A percentile compares a stretch with the other conserved stretches of the same genome.
phyloP scores from a whole-genome alignment of 306 rosid genomes.

The Neltuma alba region DNA sequence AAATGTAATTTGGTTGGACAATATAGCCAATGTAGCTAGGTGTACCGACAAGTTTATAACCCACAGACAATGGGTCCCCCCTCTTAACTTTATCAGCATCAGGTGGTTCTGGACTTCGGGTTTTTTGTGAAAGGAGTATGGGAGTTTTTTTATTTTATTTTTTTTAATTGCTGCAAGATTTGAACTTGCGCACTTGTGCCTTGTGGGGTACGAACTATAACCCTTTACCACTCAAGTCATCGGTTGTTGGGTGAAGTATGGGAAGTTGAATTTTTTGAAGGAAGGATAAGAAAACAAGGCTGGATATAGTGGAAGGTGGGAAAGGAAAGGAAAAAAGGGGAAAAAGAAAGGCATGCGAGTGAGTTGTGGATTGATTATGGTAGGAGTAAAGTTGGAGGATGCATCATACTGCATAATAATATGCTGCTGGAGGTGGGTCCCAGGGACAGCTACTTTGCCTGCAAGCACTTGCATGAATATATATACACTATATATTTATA shows the following conservation, averaged over 20 bases:
- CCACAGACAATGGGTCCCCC: background rate
- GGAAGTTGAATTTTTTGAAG: background rate
- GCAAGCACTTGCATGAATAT: conserved; percentile 11
- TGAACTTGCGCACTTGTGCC: background rate
- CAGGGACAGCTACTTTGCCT: conserved; percentile 13
- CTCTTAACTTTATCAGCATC: background rate
- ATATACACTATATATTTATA: background rate
- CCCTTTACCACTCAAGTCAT: background rate
- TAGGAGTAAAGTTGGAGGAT: background rate
- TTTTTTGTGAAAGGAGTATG: background rate
- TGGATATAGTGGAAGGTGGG: background rate
- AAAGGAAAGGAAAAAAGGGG: background rate
- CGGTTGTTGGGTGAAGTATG: background rate
- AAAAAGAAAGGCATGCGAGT: background rate
- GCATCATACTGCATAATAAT: background rate
- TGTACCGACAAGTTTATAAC: conserved; percentile 5
- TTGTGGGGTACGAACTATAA: background rate
- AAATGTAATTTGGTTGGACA: background rate
- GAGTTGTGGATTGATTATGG: background rate
- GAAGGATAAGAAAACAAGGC: background rate
- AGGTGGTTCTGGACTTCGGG: background rate
- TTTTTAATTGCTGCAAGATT: too few species aligned
- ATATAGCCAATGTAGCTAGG: background rate
- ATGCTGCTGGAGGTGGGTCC: background rate
- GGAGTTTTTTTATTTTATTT: background rate